Base-by-base conservation (phyloP, 352 stramenopile species). In the Globisporangium barbulae region DNA sequence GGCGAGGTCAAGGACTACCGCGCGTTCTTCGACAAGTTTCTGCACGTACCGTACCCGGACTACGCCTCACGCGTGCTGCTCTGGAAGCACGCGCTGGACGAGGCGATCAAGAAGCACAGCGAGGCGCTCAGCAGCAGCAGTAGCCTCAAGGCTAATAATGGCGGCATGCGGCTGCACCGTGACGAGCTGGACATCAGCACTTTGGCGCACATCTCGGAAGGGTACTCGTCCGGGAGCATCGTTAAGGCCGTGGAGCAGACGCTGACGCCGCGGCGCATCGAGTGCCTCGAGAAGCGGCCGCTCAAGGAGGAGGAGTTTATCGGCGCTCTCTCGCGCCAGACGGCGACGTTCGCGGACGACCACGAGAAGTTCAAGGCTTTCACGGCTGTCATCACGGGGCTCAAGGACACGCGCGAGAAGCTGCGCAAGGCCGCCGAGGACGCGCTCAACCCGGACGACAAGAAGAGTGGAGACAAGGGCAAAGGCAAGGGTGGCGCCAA, bases 21-120 rank as follows among this genome's bases (percentile, higher is more conserved):
- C 35, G 71, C 72, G 45, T 90, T 91, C 70, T 98, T 98, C 69
- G 90, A 98, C 69, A 97, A 96, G 65, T 95, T 95, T 53, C 63
- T 98, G 2, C 96, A 97, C 66, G 75, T 98, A 41, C 93, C 95
- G 48, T 96, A 93, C 63, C 91, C 92, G 7, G 90, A 98, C 73
- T 97, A 98, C 66, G 73, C 90, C 12, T 93, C 90, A 42, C 82
- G 94, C 19, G 74, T 96, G 35, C 70, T 97, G 62, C 71, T 98
- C 8, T 98, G 95, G 95, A 86, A 91, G 55, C 62, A 90, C 19
- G 79, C 84, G 35, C 72, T 98, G 37, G 65, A 81, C 13, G 64
- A 70, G 22, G 81, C 76, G 2, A 77, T 97, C 22, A 59, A 71
- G 6, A 45, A 50, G 10, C 72, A 85, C 67, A 63, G 72, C 30